These are phyloP conservation scores for Xylaria scruposa DNA, from an alignment of 495 filamentous ascomycete species.

Conservation along the genomic window DNA sequence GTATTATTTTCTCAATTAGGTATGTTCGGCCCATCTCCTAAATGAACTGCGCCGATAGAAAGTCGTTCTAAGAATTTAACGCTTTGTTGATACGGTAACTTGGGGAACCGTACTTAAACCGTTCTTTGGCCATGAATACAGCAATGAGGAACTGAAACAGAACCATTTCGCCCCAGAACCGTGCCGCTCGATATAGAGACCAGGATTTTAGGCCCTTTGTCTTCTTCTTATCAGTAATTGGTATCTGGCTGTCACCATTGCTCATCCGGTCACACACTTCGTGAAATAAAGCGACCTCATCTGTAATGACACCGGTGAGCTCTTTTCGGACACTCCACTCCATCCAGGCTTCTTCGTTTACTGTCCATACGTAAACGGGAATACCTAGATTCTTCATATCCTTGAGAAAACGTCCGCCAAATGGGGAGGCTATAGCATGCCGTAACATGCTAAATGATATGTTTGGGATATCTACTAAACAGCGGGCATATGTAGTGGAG, in stretches of 20 bases:
- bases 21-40: not conserved
- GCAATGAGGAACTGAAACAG: conserved; percentile 9
- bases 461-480: conserved; percentile 67
- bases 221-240: not conserved
- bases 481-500: conserved; percentile 69
- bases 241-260: not conserved
- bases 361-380: conserved; percentile 80
- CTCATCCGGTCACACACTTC: conserved; percentile 46
- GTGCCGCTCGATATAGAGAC: not conserved
- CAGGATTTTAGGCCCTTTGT: not conserved
- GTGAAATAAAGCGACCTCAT: conserved; percentile 56
- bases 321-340: conserved; percentile 64
- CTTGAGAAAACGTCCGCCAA: conserved; percentile 67
- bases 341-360: conserved; percentile 78
- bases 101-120: conserved; percentile 7
- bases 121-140: not conserved
- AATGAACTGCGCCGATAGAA: not conserved
- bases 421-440: conserved; percentile 66
- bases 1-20: not conserved
- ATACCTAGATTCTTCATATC: conserved; percentile 61
- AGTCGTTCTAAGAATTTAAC: not conserved
- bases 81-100: conserved; percentile 20
- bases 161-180: conserved; percentile 20
- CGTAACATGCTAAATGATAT: conserved; percentile 79
- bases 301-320: conserved; percentile 63